These are phyloP conservation scores for Neodidymelliopsis sp. DNA, from an alignment of 2,329 filamentous ascomycete species.

Conservation along the genomic window DNA sequence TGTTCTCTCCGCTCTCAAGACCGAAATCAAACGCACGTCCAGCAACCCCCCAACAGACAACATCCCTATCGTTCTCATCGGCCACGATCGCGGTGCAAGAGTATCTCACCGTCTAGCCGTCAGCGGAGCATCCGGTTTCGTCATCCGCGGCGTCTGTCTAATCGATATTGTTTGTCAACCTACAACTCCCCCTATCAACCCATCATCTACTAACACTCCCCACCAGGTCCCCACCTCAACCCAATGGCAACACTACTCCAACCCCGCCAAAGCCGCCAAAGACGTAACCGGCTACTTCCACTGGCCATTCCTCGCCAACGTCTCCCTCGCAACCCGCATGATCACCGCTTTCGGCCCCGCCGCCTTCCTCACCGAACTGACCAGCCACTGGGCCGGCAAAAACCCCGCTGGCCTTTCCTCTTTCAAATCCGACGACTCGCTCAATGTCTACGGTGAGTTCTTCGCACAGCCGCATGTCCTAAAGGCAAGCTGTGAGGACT, in stretches of 20 bases:
- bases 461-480: constrained; percentile 54
- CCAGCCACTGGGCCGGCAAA: constrained; percentile 48
- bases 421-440: constrained; percentile 37
- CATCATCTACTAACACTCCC: neutral
- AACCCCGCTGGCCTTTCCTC: constrained; percentile 15
- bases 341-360: constrained; percentile 55
- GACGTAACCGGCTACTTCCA: constrained; percentile 62
- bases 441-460: constrained; percentile 53
- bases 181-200: neutral
- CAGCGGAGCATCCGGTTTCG: constrained; percentile 53
- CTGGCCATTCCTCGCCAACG: constrained; percentile 67
- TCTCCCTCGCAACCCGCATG: constrained; percentile 59
- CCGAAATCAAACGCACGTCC: constrained; percentile 30
- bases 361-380: constrained; percentile 47
- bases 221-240: constrained; percentile 60
- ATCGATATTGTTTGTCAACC: constrained; percentile 40
- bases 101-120: constrained; percentile 64
- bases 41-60: constrained; percentile 4
- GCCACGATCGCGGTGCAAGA: constrained; percentile 65
- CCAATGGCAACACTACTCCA: constrained; percentile 58
- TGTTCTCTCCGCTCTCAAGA: constrained; percentile 33
- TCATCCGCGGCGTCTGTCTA: constrained; percentile 41
- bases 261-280: constrained; percentile 48
- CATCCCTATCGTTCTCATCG: constrained; percentile 53
- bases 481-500: constrained; percentile 64